Percentiles rank a stretch among this genome's conserved stretches.
These are phyloP conservation scores for Penicillium roqueforti DNA, from an alignment of 495 filamentous ascomycete genomes.

Conservation along the genomic window DNA sequence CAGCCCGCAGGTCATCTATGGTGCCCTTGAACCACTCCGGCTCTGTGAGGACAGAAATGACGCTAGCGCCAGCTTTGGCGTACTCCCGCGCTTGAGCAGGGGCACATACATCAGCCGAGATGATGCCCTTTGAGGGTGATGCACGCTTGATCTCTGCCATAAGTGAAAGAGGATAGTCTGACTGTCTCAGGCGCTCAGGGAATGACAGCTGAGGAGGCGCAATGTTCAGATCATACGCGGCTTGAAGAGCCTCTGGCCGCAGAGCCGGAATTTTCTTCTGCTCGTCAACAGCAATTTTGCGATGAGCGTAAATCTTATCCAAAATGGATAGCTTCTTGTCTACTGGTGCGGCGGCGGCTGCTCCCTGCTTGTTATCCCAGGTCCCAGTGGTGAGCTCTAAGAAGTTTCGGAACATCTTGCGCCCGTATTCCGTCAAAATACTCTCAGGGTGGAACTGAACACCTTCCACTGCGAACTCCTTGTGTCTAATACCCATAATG, in stretches of 20 bases:
- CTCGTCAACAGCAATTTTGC: constrained; percentile 67
- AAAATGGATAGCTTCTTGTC: constrained; percentile 78
- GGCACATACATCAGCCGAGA: constrained; percentile 80
- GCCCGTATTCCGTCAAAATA: constrained; percentile 85
- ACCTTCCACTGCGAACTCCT: constrained; percentile 81
- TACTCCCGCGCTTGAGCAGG: constrained; percentile 88
- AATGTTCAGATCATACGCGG: constrained; percentile 75
- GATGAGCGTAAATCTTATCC: constrained; percentile 85
- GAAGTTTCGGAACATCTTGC: constrained; percentile 89
- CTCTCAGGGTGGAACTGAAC: constrained; percentile 98
- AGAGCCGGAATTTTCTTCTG: constrained; percentile 87
- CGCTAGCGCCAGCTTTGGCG: constrained; percentile 88
- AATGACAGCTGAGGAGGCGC: constrained; percentile 84
- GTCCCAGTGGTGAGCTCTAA: constrained; percentile 80
- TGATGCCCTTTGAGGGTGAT: constrained; percentile 94
- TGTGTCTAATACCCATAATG: constrained; percentile 97
- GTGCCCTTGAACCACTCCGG: constrained; percentile 98
- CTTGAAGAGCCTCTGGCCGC: constrained; percentile 79
- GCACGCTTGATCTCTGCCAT: constrained; percentile 97
- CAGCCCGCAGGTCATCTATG: constrained; percentile 86
- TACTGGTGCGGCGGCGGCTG: constrained; percentile 22
- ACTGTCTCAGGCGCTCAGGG: constrained; percentile 70
- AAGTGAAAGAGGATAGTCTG: constrained; percentile 75
- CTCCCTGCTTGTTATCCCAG: constrained; percentile 66
- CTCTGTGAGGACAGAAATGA: constrained; percentile 96